Conservation (phyloP, 345 rosid species). For the Aquilaria sinensis region DNA sequence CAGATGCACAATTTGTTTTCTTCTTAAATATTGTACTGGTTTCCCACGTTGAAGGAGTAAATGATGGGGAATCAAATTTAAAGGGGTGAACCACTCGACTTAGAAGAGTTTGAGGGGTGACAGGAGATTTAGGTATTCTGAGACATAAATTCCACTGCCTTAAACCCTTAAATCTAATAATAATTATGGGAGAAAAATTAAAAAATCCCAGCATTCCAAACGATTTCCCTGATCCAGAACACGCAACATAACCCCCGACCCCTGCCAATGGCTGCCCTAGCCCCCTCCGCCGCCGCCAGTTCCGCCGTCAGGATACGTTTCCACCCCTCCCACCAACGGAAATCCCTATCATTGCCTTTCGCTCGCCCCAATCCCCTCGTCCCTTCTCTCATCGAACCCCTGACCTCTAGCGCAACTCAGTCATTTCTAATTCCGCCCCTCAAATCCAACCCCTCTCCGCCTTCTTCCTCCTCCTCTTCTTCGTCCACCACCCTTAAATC, state of each 20-base stretch:
- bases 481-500: slow-evolving; percentile 46
- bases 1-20: no score
- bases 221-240: no score
- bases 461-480: slow-evolving; percentile 12
- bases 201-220: no score
- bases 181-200: no score
- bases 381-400: slow-evolving; percentile 18
- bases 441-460: slow-evolving; percentile 23
- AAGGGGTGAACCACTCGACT: no score
- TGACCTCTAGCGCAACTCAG: slow-evolving; percentile 13
- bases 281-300: not conserved
- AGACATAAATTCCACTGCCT: no score
- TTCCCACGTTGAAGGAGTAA: no score
- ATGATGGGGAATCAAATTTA: no score
- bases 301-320: slow-evolving; percentile 8
- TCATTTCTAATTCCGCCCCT: slow-evolving; percentile 22
- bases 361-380: slow-evolving; percentile 1
- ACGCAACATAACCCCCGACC: not conserved
- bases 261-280: slow-evolving; percentile 19
- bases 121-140: no score
- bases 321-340: slow-evolving; percentile 3
- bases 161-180: no score
- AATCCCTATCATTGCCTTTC: slow-evolving; percentile 18
- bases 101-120: no score
- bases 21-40: no score